Base-by-base conservation (phyloP, 768 basidiomycete species). In the Tricholoma saponaceum region DNA sequence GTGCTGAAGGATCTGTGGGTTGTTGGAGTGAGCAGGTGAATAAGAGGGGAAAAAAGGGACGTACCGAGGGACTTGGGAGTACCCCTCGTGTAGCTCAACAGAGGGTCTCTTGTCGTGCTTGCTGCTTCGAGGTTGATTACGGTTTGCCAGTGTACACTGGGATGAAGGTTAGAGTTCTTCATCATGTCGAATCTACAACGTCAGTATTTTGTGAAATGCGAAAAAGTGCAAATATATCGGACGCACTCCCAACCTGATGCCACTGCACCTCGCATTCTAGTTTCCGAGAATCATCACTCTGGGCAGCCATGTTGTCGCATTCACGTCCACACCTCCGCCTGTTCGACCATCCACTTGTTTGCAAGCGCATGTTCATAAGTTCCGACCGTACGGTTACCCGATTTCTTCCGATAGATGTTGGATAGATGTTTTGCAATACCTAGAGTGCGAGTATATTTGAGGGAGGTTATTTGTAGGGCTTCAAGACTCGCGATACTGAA, bases 61-160 rank as follows among this genome's bases (percentile, higher is more conserved):
- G 5, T 58, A 85, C 90, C 89, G 79, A 2, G 94, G 92, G 0
- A 92, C 92, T 63, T 86, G 81, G 0, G 90, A 84, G 67, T 95
- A 95, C 0, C 92, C 95, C 50, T 88, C 80, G 5, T 0, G 95
- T 98, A 0, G 95, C 96, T 76, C 98, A 96, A 77, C 98, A 98
- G 14, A 98, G 81, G 7, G 98, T 73, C 64, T 95, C 95, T 94
- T 5, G 83, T 85, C 1, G 87, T 86, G 0, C 95, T 95, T 37
- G 92, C 93, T 60, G 91, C 95, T 89, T 54, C 52, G 47, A 54
- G 60, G 65, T 98, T 98, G 65, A 98, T 84, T 4, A 86, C 85
- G 0, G 92, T 91, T 10, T 90, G n/a, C n/a, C n/a, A n/a, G n/a
- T n/a, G 84, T 9, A 97, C 85, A 23, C 89, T 93, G 54, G 8